Conservation (phyloP, 345 rosid genomes). For the Syzygium aqueum region DNA sequence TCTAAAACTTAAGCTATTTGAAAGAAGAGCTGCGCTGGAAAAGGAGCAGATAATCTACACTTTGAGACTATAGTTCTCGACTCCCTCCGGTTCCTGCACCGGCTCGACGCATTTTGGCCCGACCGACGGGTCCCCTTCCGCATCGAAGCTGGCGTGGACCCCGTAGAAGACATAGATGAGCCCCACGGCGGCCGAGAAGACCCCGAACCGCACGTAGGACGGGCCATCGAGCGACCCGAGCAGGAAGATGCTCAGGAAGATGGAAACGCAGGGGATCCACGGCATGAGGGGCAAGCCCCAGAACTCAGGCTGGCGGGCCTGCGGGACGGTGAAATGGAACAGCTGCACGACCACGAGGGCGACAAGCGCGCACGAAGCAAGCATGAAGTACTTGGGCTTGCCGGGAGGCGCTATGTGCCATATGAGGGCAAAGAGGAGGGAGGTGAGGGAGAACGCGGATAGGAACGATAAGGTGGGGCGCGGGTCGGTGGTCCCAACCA, state of each 20-base stretch:
- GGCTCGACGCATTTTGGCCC: conserved; percentile 30
- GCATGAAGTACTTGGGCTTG: conserved; percentile 41
- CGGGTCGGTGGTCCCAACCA: conserved; percentile 52
- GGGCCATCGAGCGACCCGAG: conserved; percentile 63
- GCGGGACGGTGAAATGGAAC: conserved; percentile 49
- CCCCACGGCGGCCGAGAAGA: conserved; percentile 52
- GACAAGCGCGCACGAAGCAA: conserved; percentile 27
- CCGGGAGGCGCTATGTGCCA: conserved; percentile 61
- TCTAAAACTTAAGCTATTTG: background rate
- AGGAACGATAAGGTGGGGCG: conserved; percentile 77
- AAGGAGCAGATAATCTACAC: conserved; percentile 14
- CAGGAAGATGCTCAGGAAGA: conserved; percentile 74
- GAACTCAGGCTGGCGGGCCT: conserved; percentile 61
- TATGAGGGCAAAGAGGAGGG: conserved; percentile 50
- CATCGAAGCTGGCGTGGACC: conserved; percentile 89
- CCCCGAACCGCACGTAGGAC: conserved; percentile 61
- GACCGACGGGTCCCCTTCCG: conserved; percentile 38
- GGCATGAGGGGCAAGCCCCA: conserved; percentile 98
- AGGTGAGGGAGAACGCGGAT: conserved; percentile 41
- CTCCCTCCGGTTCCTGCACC: conserved; percentile 26
- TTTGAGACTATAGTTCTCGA: conserved; percentile 14
- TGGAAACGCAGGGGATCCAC: conserved; percentile 72
- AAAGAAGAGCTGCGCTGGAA: background rate
- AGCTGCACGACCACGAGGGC: conserved; percentile 38
- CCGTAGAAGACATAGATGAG: conserved; percentile 70